These are phyloP conservation scores for Syzygium aromaticum DNA, from an alignment of 345 rosid genomes.

Conservation along the genomic window DNA sequence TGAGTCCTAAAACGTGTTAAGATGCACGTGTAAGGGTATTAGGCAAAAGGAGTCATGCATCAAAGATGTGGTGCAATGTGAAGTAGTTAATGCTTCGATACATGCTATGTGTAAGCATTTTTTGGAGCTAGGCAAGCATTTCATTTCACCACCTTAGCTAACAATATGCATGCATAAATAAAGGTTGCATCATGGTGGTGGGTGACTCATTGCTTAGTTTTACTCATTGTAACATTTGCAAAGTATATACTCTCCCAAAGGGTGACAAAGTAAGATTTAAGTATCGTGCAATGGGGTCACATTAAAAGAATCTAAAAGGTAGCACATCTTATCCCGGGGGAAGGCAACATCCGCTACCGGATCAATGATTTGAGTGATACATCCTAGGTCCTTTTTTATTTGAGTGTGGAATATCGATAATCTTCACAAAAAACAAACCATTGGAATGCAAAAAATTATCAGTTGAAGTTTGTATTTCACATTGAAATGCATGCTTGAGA, in stretches of 20 bases:
- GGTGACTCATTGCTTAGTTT: neutral
- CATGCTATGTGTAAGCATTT: neutral
- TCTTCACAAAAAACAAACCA: neutral
- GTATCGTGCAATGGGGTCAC: neutral
- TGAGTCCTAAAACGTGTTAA: too few species aligned
- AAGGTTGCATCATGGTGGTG: neutral
- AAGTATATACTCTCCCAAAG: neutral
- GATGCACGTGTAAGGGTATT: too few species aligned
- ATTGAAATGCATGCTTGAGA: neutral
- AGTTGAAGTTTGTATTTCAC: too few species aligned
- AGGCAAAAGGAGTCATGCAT: too few species aligned
- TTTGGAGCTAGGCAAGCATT: neutral
- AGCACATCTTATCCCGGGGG: neutral
- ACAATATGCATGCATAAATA: neutral
- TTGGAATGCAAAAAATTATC: too few species aligned
- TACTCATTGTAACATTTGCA: neutral
- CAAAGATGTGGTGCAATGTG: neutral
- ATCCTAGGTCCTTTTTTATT: neutral
- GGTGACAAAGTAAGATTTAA: neutral
- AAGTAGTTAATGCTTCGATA: neutral
- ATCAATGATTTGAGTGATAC: neutral
- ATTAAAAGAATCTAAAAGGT: neutral
- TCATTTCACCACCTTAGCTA: neutral
- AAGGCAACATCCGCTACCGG: fast-evolving
- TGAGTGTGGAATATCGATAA: neutral